phyloP scores from a whole-genome alignment of 2,329 filamentous ascomycete genomes.

The Diaporthe humulicola region DNA sequence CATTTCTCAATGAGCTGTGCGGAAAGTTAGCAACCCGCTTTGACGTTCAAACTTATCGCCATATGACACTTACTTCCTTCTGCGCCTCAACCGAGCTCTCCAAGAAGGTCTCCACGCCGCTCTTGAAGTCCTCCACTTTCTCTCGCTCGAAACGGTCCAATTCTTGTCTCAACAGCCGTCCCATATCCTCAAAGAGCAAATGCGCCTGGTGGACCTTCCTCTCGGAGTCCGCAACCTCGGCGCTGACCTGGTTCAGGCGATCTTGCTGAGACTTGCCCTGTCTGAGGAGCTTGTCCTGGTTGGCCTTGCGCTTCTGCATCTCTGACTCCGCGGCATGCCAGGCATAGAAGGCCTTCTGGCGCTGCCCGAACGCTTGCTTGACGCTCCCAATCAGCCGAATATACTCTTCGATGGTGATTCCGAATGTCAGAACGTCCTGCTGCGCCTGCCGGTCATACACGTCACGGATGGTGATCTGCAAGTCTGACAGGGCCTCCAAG shows the following conservation, averaged over 20 bases:
- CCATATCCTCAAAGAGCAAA: constrained; percentile 97
- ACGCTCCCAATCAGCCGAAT: constrained; percentile 95
- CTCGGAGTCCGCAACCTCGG: constrained; percentile 95
- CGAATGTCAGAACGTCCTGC: constrained; percentile 95
- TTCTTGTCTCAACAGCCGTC: constrained; percentile 89
- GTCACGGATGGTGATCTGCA: constrained; percentile 94
- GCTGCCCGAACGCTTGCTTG: constrained; percentile 91
- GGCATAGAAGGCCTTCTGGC: constrained; percentile 94
- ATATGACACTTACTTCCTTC: constrained; percentile 81
- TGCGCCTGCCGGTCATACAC: constrained; percentile 97
- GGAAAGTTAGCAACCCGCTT: constrained; percentile 44
- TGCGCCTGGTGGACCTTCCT: constrained; percentile 91
- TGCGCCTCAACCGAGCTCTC: constrained; percentile 98
- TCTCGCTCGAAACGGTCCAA: constrained; percentile 95
- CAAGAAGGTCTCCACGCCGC: constrained; percentile 95
- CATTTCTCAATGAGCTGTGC: constrained; percentile 83
- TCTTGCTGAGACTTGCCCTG: constrained; percentile 98
- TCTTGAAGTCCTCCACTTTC: constrained; percentile 99
- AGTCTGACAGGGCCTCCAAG: constrained; percentile 89
- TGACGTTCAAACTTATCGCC: not conserved
- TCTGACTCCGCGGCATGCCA: constrained; percentile 95
- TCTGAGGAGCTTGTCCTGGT: constrained; percentile 93
- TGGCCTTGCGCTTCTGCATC: constrained; percentile 87
- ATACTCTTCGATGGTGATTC: constrained; percentile 98
- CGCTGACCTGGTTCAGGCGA: constrained; percentile 89